These are phyloP conservation scores for Solanum chacoense DNA, from an alignment of 305 asterid species.

Conservation along the genomic window DNA sequence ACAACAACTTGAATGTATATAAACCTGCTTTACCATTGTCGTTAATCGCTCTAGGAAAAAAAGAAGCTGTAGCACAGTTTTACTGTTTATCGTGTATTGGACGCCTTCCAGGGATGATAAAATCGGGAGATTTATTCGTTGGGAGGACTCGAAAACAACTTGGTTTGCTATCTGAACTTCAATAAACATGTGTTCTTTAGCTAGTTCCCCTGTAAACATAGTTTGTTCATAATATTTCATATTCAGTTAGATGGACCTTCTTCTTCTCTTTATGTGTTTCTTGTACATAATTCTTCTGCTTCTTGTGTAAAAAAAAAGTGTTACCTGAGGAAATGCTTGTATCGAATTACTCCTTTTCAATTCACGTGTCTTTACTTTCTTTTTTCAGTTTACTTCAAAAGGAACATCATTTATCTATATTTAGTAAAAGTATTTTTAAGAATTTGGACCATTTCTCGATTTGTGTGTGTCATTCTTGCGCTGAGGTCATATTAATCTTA, in stretches of 20 bases:
- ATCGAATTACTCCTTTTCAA: background rate
- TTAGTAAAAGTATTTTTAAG: background rate
- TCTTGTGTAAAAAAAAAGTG: background rate
- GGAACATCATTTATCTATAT: background rate
- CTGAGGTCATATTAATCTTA: background rate
- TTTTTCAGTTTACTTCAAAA: background rate
- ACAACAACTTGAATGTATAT: constrained; percentile 36
- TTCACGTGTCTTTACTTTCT: background rate
- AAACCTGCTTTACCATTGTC: constrained; percentile 49
- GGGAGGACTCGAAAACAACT: constrained; percentile 38
- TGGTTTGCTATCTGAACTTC: constrained; percentile 31
- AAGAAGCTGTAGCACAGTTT: constrained; percentile 44
- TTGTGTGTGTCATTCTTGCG: accelerated
- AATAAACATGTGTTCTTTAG: background rate
- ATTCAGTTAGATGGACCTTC: background rate
- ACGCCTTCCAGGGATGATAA: constrained; percentile 59
- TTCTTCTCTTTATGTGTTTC: background rate
- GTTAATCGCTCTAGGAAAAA: constrained; percentile 56
- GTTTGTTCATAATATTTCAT: background rate
- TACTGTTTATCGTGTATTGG: constrained; percentile 36
- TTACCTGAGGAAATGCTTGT: background rate
- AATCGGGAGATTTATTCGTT: constrained; percentile 67
- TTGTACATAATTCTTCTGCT: background rate
- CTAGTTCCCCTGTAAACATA: background rate
- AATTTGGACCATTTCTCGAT: background rate